Evolutionary conservation across 345 rosid genomes (phyloP).

Genomic region (Theobroma cacao): DNA sequence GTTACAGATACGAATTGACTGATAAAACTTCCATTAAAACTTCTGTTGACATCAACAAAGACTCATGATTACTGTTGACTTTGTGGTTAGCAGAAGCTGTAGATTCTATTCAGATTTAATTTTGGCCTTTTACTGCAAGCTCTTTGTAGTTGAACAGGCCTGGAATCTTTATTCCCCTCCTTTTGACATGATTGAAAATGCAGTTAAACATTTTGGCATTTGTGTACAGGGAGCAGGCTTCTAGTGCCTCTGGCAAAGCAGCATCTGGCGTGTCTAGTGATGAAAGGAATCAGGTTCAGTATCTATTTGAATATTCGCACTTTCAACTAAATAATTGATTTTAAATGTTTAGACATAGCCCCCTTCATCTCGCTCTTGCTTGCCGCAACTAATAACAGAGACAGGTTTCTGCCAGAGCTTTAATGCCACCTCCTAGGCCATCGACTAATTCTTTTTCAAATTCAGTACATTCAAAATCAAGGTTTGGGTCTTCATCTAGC

Average conservation of each 20-base stretch:
- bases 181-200: constrained; percentile 5
- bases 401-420: constrained; percentile 76
- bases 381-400: constrained; percentile 35
- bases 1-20: neutral
- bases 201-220: neutral
- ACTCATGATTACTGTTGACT: neutral
- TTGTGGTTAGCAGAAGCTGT: neutral
- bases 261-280: constrained; percentile 97
- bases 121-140: constrained; percentile 3
- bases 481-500: constrained; percentile 67
- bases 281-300: constrained; percentile 84
- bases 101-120: neutral
- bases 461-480: constrained; percentile 40
- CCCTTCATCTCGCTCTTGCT: constrained; percentile 1
- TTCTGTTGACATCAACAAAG: neutral
- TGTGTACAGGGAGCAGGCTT: constrained; percentile 81
- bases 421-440: constrained; percentile 94
- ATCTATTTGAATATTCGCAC: neutral
- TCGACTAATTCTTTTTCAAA: constrained; percentile 39
- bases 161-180: neutral
- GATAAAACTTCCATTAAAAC: neutral
- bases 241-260: constrained; percentile 88
- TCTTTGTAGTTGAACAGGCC: neutral
- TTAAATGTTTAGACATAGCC: neutral
- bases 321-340: neutral